A percentile compares a stretch with the other conserved stretches of the same genome.
phyloP scores from a whole-genome alignment of 2,329 filamentous ascomycete species.

The Fusarium sp. region DNA sequence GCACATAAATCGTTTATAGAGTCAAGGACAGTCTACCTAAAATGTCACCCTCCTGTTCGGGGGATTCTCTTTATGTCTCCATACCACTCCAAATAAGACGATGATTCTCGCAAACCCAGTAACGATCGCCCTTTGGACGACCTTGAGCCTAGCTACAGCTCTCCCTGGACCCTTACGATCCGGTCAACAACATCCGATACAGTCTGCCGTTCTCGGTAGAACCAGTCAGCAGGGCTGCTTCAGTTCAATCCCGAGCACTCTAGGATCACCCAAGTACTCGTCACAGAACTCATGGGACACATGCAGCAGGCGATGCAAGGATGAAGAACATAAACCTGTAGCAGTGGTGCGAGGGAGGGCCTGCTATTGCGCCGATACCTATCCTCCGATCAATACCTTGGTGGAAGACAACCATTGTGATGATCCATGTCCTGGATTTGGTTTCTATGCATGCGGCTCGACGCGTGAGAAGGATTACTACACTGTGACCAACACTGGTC shows the following conservation, averaged over 20 bases:
- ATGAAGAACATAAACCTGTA: neutral
- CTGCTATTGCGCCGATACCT: neutral
- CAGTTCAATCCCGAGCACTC: neutral
- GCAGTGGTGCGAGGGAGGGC: neutral
- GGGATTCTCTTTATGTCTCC: neutral
- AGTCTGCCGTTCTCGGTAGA: neutral
- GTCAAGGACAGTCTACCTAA: neutral
- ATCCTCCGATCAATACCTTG: neutral
- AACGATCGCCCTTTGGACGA: neutral
- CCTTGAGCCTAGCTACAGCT: neutral
- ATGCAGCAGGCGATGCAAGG: neutral
- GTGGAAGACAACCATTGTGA: neutral
- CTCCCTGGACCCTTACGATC: neutral
- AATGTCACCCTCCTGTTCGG: neutral
- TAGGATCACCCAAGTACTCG: neutral
- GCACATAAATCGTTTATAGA: neutral
- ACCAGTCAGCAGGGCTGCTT: neutral
- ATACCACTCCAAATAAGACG: neutral
- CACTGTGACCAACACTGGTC: neutral
- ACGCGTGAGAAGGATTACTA: neutral
- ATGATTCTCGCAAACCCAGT: neutral
- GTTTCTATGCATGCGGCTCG: neutral
- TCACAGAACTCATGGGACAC: neutral
- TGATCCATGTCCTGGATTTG: neutral
- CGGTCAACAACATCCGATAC: neutral